Evolutionary conservation across 768 basidiomycete species (phyloP).

Genomic region (Hypholoma sublateritium): DNA sequence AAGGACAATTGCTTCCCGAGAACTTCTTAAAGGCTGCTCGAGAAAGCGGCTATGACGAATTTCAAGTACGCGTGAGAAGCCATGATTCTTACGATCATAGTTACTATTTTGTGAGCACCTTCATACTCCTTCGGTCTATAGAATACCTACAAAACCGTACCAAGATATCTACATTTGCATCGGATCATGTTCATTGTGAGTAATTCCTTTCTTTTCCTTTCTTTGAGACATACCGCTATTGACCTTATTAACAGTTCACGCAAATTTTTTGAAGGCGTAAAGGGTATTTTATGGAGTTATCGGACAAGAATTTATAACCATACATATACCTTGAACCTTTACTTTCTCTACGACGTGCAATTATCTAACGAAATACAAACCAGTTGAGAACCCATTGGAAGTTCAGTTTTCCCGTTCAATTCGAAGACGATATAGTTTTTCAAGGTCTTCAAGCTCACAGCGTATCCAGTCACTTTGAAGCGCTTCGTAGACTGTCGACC

Average conservation of each 20-base stretch:
- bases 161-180: slow-evolving; percentile 86
- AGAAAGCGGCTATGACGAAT: slow-evolving; percentile 68
- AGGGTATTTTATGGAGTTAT: no score
- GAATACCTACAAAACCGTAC: not conserved
- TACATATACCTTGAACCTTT: not conserved
- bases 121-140: not conserved
- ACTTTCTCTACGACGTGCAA: not conserved
- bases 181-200: slow-evolving; percentile 89
- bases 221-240: not conserved
- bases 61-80: slow-evolving; percentile 73
- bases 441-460: slow-evolving; percentile 59
- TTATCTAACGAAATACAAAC: not conserved
- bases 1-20: slow-evolving; percentile 88
- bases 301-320: not conserved
- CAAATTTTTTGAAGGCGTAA: slow-evolving; percentile 80
- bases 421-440: slow-evolving; percentile 58
- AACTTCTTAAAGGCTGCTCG: slow-evolving; percentile 81
- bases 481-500: slow-evolving; percentile 65
- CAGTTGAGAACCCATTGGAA: not conserved
- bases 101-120: slow-evolving; percentile 72
- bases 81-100: slow-evolving; percentile 88
- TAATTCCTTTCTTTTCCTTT: slow-evolving; percentile 15
- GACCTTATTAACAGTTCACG: slow-evolving; percentile 62
- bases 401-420: slow-evolving; percentile 28
- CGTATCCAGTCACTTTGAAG: slow-evolving; percentile 67